These are phyloP conservation scores for Parietaria judaica DNA, from an alignment of 306 rosid species.

Conservation along the genomic window DNA sequence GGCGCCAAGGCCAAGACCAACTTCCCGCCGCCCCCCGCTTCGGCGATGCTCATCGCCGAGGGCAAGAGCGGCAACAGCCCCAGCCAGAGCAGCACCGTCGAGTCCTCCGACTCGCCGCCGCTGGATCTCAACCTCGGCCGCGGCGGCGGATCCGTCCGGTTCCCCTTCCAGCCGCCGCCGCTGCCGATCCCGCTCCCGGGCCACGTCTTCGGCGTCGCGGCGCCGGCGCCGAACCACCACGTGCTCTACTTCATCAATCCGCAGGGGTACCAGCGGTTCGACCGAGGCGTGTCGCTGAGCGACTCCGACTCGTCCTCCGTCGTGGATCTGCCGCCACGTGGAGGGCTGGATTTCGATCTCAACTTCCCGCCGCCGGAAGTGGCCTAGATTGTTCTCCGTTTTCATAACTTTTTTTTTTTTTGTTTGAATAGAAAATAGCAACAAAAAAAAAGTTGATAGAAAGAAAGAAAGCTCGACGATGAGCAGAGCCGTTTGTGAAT, in stretches of 20 bases:
- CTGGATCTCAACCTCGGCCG: constrained; percentile 52
- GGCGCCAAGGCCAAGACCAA: constrained; percentile 94
- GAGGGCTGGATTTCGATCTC: constrained; percentile 27
- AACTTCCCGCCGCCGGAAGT: constrained; percentile 38
- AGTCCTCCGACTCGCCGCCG: constrained; percentile 77
- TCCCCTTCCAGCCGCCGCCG: constrained; percentile 46
- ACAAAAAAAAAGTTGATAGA: not conserved
- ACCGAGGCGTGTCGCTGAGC: constrained; percentile 20
- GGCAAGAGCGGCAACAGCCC: constrained; percentile 32
- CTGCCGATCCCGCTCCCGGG: not conserved
- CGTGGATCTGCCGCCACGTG: constrained; percentile 22
- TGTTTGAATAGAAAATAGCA: constrained; percentile 9
- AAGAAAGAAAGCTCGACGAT: constrained; percentile 1
- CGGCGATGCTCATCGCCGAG: constrained; percentile 5
- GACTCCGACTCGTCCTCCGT: constrained; percentile 46
- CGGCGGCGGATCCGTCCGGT: constrained; percentile 25
- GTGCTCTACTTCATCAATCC: constrained; percentile 18
- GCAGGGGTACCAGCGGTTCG: constrained; percentile 5
- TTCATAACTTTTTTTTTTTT: not conserved
- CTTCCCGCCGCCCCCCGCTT: constrained; percentile 31
- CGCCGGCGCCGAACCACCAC: constrained; percentile 32
- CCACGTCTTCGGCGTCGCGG: constrained; percentile 4
- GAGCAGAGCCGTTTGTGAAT: constrained; percentile 18
- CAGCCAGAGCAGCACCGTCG: constrained; percentile 94
- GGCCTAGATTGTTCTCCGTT: constrained; percentile 20